Percentiles rank a stretch among this genome's conserved stretches.
phyloP scores from a whole-genome alignment of 179 eudicot species.

The Beta lomatogona region DNA sequence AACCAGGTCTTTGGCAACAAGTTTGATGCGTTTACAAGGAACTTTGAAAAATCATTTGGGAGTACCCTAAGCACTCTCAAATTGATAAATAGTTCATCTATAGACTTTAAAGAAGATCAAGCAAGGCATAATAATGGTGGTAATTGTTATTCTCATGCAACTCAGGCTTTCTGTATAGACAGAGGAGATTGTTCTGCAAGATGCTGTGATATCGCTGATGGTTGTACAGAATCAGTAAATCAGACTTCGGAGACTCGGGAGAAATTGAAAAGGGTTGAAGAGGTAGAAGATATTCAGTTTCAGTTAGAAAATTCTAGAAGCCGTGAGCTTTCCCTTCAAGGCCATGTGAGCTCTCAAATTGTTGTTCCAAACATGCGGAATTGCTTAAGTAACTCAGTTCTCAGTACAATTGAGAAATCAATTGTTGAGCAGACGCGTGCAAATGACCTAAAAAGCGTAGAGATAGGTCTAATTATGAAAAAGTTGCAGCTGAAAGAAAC shows the following conservation, averaged over 20 bases:
- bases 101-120: constrained; percentile 29
- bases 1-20: constrained; percentile 77
- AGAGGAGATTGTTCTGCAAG: constrained; percentile 31
- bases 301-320: constrained; percentile 23
- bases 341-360: constrained; percentile 41
- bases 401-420: constrained; percentile 62
- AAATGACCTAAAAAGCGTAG: constrained; percentile 70
- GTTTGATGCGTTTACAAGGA: constrained; percentile 68
- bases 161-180: constrained; percentile 21
- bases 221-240: constrained; percentile 21
- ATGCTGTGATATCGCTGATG: constrained; percentile 24
- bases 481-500: constrained; percentile 72
- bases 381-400: constrained; percentile 35
- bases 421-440: constrained; percentile 75
- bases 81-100: constrained; percentile 53
- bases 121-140: constrained; percentile 18
- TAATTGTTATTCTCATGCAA: constrained; percentile 28
- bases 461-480: constrained; percentile 71
- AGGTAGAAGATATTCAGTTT: constrained; percentile 30
- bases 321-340: constrained; percentile 45
- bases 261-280: constrained; percentile 32
- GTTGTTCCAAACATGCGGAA: constrained; percentile 35
- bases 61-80: constrained; percentile 80
- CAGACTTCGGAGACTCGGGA: constrained; percentile 22
- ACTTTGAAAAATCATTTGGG: constrained; percentile 77